A percentile compares a stretch with the other conserved stretches of the same genome.
These are phyloP conservation scores for Arxiozyma heterogenica DNA, from an alignment of 1,139 yeast genomes.

Conservation along the genomic window DNA sequence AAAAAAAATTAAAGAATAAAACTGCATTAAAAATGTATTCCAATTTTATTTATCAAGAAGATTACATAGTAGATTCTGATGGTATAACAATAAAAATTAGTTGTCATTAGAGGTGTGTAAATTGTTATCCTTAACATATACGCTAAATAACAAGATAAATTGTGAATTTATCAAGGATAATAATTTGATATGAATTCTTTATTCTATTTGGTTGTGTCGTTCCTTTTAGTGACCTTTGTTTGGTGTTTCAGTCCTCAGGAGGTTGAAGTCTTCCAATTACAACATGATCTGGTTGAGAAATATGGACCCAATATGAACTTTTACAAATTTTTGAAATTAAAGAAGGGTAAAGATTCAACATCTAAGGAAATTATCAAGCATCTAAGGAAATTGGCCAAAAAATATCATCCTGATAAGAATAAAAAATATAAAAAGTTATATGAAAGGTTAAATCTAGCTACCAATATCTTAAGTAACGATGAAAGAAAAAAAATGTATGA, in stretches of 20 bases:
- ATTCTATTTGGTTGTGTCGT: constrained; percentile 7
- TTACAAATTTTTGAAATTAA: constrained; percentile 57
- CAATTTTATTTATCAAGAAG: too few relatives aligned
- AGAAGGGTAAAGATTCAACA: constrained; percentile 38
- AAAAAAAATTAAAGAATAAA: too few relatives aligned
- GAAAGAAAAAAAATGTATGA: constrained; percentile 69
- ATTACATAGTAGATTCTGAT: too few relatives aligned
- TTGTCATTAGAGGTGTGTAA: too few relatives aligned
- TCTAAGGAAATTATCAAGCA: constrained; percentile 63
- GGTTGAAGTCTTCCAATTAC: constrained; percentile 70
- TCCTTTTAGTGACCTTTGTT: constrained; percentile 11
- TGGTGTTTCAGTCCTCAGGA: constrained; percentile 44
- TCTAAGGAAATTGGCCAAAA: constrained; percentile 59
- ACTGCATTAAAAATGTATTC: too few relatives aligned
- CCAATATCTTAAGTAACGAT: constrained; percentile 59
- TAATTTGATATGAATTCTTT: constrained; percentile 5
- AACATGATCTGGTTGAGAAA: constrained; percentile 54
- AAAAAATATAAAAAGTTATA: constrained; percentile 38
- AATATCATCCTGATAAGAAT: constrained; percentile 77
- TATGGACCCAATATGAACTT: constrained; percentile 58
- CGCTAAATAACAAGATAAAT: neutral
- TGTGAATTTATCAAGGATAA: too few relatives aligned
- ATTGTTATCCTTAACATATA: too few relatives aligned
- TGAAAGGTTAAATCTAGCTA: constrained; percentile 65
- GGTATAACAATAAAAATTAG: too few relatives aligned